Evolutionary conservation across 768 basidiomycete genomes (phyloP).

Genomic region (Psilocybe azurescens): DNA sequence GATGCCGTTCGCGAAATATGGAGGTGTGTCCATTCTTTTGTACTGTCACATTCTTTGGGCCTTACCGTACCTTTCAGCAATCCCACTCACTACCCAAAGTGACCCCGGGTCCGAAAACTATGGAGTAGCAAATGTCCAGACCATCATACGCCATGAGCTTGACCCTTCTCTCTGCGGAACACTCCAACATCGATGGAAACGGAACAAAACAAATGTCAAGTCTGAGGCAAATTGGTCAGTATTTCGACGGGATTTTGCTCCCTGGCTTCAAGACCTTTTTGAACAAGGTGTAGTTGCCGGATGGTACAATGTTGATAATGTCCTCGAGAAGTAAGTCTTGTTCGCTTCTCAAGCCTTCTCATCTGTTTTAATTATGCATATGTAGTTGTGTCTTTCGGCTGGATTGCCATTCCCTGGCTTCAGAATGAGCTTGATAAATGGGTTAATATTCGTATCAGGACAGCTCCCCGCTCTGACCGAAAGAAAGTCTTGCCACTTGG

Average conservation of each 20-base stretch:
- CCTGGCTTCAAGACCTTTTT: constrained; percentile 41
- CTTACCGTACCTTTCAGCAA: background rate
- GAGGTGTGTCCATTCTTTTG: background rate
- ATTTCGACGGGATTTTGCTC: constrained; percentile 34
- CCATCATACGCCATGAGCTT: constrained; percentile 38
- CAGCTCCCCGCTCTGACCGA: constrained; percentile 26
- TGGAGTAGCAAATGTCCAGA: constrained; percentile 47
- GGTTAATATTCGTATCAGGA: constrained; percentile 24
- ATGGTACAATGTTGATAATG: constrained; percentile 10
- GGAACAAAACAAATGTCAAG: constrained; percentile 38
- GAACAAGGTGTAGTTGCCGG: constrained; percentile 31
- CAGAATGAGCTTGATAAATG: constrained; percentile 42
- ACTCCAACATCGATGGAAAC: constrained; percentile 42
- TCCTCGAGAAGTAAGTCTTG: constrained; percentile 6
- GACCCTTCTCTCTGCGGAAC: constrained; percentile 34
- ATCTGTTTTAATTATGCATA: background rate
- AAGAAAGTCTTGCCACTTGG: constrained; percentile 46
- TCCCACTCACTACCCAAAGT: constrained; percentile 37
- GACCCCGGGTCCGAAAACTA: constrained; percentile 47
- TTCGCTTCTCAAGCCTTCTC: background rate
- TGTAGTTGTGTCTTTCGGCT: constrained; percentile 44
- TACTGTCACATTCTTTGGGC: too few species aligned
- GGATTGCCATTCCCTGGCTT: constrained; percentile 45
- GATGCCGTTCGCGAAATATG: background rate
- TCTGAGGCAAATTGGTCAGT: constrained; percentile 44